Conservation (phyloP, 2,329 filamentous ascomycete genomes). For the Aspergillus neoniger region DNA sequence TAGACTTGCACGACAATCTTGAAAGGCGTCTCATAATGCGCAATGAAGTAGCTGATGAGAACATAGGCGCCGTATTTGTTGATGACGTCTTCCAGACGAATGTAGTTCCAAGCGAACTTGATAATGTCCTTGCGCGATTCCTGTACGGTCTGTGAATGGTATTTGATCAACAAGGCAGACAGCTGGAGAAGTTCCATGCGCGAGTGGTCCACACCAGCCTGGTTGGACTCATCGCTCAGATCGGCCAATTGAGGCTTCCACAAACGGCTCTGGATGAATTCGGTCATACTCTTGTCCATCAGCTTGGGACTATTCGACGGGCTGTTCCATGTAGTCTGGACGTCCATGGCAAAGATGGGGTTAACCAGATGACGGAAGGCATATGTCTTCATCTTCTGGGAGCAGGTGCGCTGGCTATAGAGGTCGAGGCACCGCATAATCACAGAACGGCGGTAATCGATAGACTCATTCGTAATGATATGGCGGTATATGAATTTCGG, state of each 20-base stretch:
- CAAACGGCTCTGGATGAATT: constrained; percentile 86
- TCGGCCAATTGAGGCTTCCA: constrained; percentile 90
- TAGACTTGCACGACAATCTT: constrained; percentile 98
- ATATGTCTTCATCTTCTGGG: constrained; percentile 91
- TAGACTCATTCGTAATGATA: constrained; percentile 79
- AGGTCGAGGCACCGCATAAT: constrained; percentile 84
- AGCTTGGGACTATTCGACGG: constrained; percentile 65
- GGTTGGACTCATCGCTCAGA: constrained; percentile 76
- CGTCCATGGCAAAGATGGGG: constrained; percentile 93
- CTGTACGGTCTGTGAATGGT: constrained; percentile 82
- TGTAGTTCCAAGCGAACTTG: constrained; percentile 99
- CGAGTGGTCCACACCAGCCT: constrained; percentile 89
- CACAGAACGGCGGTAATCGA: constrained; percentile 81
- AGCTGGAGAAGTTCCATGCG: constrained; percentile 94
- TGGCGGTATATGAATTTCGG: constrained; percentile 80
- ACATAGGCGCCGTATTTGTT: constrained; percentile 99
- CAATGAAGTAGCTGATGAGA: constrained; percentile 95
- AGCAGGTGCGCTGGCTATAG: constrained; percentile 75
- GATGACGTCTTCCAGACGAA: constrained; percentile 96
- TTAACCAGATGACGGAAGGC: constrained; percentile 90
- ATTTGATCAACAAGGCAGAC: constrained; percentile 92
- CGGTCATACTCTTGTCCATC: constrained; percentile 83
- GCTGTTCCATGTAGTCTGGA: constrained; percentile 75
- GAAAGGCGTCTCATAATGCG: constrained; percentile 89
- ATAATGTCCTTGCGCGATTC: constrained; percentile 97